Evolutionary conservation across 352 stramenopile genomes (phyloP).

Genomic region (Phytophthora rubi): DNA sequence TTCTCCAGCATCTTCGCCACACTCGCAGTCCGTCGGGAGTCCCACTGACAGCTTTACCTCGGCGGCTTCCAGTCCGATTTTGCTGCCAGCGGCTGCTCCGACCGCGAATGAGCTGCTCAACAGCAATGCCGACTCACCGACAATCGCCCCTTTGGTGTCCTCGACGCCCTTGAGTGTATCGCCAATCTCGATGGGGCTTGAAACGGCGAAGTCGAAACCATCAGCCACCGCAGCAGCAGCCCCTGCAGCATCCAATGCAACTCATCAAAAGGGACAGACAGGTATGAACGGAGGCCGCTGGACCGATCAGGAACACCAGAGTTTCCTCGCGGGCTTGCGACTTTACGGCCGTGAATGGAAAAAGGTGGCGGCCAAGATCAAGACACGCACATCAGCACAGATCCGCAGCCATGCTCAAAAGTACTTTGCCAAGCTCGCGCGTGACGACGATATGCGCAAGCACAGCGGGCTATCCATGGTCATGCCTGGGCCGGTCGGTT

Average conservation of each 20-base stretch:
- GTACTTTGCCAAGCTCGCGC: conserved; percentile 88
- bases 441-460: conserved; percentile 75
- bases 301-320: conserved; percentile 95
- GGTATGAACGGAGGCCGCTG: conserved; percentile 93
- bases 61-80: conserved; percentile 10
- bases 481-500: conserved; percentile 35
- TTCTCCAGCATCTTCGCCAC: conserved; percentile 21
- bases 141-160: conserved; percentile 34
- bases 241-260: conserved; percentile 42
- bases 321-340: conserved; percentile 93
- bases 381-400: conserved; percentile 86
- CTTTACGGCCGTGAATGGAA: conserved; percentile 98
- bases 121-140: conserved; percentile 29
- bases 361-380: conserved; percentile 92
- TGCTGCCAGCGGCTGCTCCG: conserved; percentile 21
- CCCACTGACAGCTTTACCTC: conserved; percentile 14
- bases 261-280: conserved; percentile 53
- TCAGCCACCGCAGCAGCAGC: conserved; percentile 6
- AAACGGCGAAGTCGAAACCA: conserved; percentile 25
- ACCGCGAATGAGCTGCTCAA: conserved; percentile 25
- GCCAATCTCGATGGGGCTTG: conserved; percentile 30
- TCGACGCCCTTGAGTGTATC: conserved; percentile 32
- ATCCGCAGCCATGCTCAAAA: conserved; percentile 89
- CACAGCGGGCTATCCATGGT: conserved; percentile 38
- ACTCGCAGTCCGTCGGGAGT: conserved; percentile 10